Evolutionary conservation across 1,284 basidiomycete species (phyloP).

Genomic region (Meira miltonrushii): DNA sequence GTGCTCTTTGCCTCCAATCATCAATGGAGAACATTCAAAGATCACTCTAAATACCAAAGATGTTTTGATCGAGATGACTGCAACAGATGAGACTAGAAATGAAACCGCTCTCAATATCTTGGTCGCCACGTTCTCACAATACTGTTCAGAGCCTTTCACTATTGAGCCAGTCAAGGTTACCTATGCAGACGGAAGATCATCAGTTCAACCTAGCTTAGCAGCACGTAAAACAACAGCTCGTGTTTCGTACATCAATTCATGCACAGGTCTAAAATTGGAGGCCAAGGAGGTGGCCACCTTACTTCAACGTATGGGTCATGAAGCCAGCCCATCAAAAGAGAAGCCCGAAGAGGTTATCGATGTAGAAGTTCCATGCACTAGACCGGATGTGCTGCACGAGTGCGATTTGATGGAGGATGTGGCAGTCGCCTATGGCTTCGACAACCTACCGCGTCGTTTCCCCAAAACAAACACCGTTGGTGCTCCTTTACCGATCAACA

Average conservation of each 20-base stretch:
- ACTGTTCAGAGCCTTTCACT: slow-evolving; percentile 79
- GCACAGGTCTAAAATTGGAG: slow-evolving; percentile 74
- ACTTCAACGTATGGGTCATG: slow-evolving; percentile 66
- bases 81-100: slow-evolving; percentile 95
- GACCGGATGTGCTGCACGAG: slow-evolving; percentile 95
- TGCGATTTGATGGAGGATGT: slow-evolving; percentile 98
- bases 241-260: slow-evolving; percentile 88
- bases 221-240: slow-evolving; percentile 69
- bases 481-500: slow-evolving; percentile 83
- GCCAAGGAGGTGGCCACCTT: slow-evolving; percentile 63
- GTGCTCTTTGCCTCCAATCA: slow-evolving; percentile 92
- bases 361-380: slow-evolving; percentile 78
- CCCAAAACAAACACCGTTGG: slow-evolving; percentile 93
- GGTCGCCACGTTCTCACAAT: slow-evolving; percentile 94
- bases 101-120: slow-evolving; percentile 92
- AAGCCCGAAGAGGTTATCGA: slow-evolving; percentile 38
- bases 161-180: slow-evolving; percentile 47
- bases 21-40: slow-evolving; percentile 66
- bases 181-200: slow-evolving; percentile 60
- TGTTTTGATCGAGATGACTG: slow-evolving; percentile 94
- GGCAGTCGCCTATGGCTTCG: slow-evolving; percentile 96
- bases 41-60: slow-evolving; percentile 91
- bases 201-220: slow-evolving; percentile 75
- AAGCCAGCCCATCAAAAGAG: slow-evolving; percentile 19
- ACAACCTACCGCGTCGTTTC: slow-evolving; percentile 87